Evolutionary conservation across 495 filamentous ascomycete species (phyloP).

Genomic region (Pyronema omphalodes): DNA sequence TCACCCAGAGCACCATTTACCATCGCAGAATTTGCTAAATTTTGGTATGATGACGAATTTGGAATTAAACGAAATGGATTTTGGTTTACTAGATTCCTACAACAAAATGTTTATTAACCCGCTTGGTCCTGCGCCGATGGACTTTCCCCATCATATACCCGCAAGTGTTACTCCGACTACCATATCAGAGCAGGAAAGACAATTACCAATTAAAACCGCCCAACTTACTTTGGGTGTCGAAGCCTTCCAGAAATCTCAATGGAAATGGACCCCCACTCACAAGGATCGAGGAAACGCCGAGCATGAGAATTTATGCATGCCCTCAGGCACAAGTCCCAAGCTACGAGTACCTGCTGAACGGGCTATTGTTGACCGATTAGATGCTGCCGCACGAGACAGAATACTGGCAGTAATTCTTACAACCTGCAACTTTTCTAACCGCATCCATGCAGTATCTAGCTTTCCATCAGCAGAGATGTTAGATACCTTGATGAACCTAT

Average conservation of each 20-base stretch:
- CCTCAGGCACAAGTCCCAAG: constrained; percentile 24
- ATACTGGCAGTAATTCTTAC: constrained; percentile 41
- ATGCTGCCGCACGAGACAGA: constrained; percentile 34
- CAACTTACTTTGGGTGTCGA: background rate
- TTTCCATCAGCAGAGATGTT: constrained; percentile 43
- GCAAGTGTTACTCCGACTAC: background rate
- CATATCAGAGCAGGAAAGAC: background rate
- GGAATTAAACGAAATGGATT: constrained; percentile 42
- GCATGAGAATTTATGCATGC: constrained; percentile 18
- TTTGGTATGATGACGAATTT: constrained; percentile 37
- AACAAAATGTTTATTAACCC: constrained; percentile 29
- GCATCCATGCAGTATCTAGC: constrained; percentile 34
- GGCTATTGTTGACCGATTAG: constrained; percentile 29
- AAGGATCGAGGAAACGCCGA: constrained; percentile 8
- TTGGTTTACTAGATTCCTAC: constrained; percentile 39
- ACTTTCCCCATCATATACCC: constrained; percentile 5
- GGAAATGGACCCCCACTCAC: background rate
- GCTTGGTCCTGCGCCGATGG: constrained; percentile 14
- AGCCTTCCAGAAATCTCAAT: background rate
- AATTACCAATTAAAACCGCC: background rate
- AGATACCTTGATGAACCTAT: constrained; percentile 42
- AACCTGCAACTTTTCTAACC: constrained; percentile 30
- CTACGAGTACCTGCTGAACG: constrained; percentile 26
- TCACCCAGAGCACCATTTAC: background rate
- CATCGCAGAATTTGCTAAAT: constrained; percentile 24